Evolutionary conservation across 2,329 filamentous ascomycete genomes (phyloP).

Genomic region (Tolypocladium cylindrosporum): DNA sequence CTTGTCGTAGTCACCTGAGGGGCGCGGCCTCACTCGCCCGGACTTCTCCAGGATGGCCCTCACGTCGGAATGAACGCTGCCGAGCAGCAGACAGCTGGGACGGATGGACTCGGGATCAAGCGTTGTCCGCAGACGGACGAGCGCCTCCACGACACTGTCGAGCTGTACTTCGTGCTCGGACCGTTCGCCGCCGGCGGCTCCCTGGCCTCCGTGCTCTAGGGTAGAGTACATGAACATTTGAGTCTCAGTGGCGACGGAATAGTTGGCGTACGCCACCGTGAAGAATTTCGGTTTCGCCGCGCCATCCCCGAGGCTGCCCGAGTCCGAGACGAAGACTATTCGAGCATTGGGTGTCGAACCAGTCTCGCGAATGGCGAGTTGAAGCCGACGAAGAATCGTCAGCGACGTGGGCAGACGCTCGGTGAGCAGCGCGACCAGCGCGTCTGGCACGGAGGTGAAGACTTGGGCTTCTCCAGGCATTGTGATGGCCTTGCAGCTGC

Average conservation of each 20-base stretch:
- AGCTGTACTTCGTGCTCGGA: conserved; percentile 23
- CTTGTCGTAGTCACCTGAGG: conserved; percentile 35
- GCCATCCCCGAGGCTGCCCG: neutral
- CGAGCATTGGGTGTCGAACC: conserved; percentile 32
- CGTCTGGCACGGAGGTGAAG: conserved; percentile 18
- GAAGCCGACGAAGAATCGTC: conserved; percentile 51
- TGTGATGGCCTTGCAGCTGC: neutral
- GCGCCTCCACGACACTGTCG: conserved; percentile 16
- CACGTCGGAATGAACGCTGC: conserved; percentile 21
- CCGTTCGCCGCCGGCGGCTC: neutral
- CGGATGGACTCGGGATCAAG: conserved; percentile 8
- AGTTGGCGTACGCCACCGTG: conserved; percentile 51
- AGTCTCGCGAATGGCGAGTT: conserved; percentile 38
- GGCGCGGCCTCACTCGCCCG: conserved; percentile 15
- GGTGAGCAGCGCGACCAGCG: conserved; percentile 37
- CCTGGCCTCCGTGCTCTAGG: conserved; percentile 25
- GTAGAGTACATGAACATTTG: conserved; percentile 54
- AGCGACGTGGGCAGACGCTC: conserved; percentile 47
- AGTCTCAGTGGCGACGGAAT: conserved; percentile 50
- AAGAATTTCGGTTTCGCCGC: conserved; percentile 21
- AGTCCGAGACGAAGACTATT: conserved; percentile 26
- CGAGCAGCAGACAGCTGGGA: conserved; percentile 23
- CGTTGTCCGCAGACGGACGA: conserved; percentile 15
- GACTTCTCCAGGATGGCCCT: conserved; percentile 12
- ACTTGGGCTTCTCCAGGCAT: conserved; percentile 6